A percentile compares a stretch with the other conserved stretches of the same genome.
phyloP scores from a whole-genome alignment of 2,329 filamentous ascomycete species.

The Celoporthe dispersa region DNA sequence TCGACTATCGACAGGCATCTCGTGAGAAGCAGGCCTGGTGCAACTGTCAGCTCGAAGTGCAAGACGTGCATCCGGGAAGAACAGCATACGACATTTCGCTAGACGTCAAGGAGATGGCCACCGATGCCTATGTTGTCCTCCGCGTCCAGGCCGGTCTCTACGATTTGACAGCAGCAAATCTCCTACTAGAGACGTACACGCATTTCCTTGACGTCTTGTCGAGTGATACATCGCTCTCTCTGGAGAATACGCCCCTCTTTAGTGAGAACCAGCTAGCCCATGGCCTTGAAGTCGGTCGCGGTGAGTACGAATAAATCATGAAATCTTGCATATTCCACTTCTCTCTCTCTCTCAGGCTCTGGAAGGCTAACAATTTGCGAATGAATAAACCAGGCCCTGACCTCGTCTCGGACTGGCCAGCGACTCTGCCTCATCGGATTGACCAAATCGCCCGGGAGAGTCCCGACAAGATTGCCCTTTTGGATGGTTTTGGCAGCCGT shows the following conservation, averaged over 20 bases:
- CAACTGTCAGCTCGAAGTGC: conserved; percentile 25
- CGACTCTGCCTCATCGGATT: conserved; percentile 33
- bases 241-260: background rate
- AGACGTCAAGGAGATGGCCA: background rate
- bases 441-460: conserved; percentile 38
- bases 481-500: conserved; percentile 30
- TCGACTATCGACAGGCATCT: conserved; percentile 39
- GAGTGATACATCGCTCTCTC: background rate
- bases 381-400: background rate
- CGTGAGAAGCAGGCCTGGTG: conserved; percentile 30
- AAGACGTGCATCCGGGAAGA: conserved; percentile 31
- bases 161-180: background rate
- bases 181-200: background rate
- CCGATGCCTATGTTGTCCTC: background rate
- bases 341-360: conserved; percentile 40
- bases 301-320: conserved; percentile 12
- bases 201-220: background rate
- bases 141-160: background rate
- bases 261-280: conserved; percentile 25
- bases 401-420: background rate
- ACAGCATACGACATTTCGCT: conserved; percentile 1
- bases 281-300: conserved; percentile 30
- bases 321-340: conserved; percentile 16
- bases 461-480: conserved; percentile 28
- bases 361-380: background rate